Base-by-base conservation (phyloP, 495 filamentous ascomycete species). In the Penicillium lividum region DNA sequence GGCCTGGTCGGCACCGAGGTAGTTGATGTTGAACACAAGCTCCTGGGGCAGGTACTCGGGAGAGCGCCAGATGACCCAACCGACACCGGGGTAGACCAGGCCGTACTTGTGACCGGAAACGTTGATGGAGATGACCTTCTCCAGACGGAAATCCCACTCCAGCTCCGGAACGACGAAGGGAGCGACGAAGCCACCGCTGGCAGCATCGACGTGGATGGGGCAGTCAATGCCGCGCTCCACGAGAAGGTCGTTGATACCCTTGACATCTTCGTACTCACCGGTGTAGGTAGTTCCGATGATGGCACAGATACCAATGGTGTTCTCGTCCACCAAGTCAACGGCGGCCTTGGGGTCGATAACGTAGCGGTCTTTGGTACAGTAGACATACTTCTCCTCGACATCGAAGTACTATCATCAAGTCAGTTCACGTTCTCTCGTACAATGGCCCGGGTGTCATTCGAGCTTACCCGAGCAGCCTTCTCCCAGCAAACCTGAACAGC, bases 21-120 rank as follows among this genome's bases (percentile, higher is more conserved):
- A 97, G 77, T 97, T 97, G 82, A 96, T 93, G 81, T 95, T 96
- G 84, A 97, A 97, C 66, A 97, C 90, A 38, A 97, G 86, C 69
- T 96, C 92, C 70, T 93, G 78, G 25, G 92, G 92, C 1, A 97
- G 81, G 72, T 80, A 95, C 66, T 93, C 85, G 3, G 90, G 88
- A 34, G 86, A 81, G 33, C 92, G 84, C 91, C 92, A 97, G 60
- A 96, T 81, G 22, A 92, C 87, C 92, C 92, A 97, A 58, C 92
- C 92, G 31, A 97, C 89, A 69, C 92, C 92, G 11, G 92, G 92
- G 72, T 96, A 96, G 53, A 96, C 86, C 51, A 79, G 71, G 30
- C 86, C 83, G 63, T 93, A 92, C 77, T 96, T 97, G 76, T 97
- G 92, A 27, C 92, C 92, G 10, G 89, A 93, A 40, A 93, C 89